These are phyloP conservation scores for Fusarium euwallaceae DNA, from an alignment of 2,329 filamentous ascomycete species.

Conservation along the genomic window DNA sequence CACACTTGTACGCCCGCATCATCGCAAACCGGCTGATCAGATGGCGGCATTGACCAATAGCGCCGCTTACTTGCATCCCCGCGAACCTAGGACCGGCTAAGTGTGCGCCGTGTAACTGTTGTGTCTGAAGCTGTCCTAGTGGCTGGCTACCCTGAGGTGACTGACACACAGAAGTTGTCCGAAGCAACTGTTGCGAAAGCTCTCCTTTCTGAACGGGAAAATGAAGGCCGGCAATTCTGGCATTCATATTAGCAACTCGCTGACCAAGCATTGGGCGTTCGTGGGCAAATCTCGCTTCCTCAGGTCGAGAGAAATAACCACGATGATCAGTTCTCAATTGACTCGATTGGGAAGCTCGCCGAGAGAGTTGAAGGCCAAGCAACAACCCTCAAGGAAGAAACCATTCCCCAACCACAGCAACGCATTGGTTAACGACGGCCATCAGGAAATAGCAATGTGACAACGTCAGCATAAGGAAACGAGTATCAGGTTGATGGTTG, in stretches of 20 bases:
- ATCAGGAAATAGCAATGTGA: conserved; percentile 3
- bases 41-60: conserved; percentile 34
- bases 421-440: conserved; percentile 22
- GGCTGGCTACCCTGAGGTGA: conserved; percentile 32
- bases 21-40: conserved; percentile 6
- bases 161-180: not conserved
- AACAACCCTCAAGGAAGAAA: not conserved
- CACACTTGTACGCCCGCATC: conserved; percentile 11
- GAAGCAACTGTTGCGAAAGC: not conserved
- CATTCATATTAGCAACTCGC: not conserved
- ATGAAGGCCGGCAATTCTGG: not conserved
- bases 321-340: not conserved
- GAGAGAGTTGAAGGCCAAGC: not conserved
- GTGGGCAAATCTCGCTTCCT: conserved; percentile 1
- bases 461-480: not conserved
- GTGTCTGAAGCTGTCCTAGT: conserved; percentile 9
- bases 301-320: not conserved
- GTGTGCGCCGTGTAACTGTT: conserved; percentile 19
- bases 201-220: not conserved
- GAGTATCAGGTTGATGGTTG: conserved; percentile 11
- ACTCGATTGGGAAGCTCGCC: not conserved
- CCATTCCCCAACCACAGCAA: not conserved
- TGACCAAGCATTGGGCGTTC: not conserved
- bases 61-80: conserved; percentile 27
- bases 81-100: conserved; percentile 24